Evolutionary conservation across 1,284 basidiomycete species (phyloP).

Genomic region (Porogramme epimiltina): DNA sequence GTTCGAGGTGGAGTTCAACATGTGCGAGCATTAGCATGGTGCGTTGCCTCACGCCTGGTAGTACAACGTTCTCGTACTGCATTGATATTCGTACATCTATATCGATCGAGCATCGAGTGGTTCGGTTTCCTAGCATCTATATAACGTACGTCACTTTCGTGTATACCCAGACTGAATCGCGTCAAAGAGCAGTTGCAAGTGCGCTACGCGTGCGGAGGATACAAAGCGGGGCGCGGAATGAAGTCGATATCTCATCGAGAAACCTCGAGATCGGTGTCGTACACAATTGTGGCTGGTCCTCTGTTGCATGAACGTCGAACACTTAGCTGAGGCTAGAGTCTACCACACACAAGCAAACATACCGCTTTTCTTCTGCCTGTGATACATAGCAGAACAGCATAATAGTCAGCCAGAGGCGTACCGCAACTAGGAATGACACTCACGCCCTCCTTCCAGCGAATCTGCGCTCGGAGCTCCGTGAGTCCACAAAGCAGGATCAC

Average conservation of each 20-base stretch:
- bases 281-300: slow-evolving; percentile 17
- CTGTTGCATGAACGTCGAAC: not conserved
- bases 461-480: slow-evolving; percentile 45
- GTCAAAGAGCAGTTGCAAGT: too few species aligned
- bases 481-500: slow-evolving; percentile 52
- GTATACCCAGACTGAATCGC: too few species aligned
- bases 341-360: not conserved
- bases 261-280: slow-evolving; percentile 15
- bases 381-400: slow-evolving; percentile 3
- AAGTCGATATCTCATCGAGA: not conserved
- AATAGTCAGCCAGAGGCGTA: not conserved
- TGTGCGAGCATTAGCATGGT: too few species aligned
- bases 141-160: too few species aligned
- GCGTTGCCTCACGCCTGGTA: too few species aligned
- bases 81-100: too few species aligned
- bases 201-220: too few species aligned
- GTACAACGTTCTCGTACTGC: too few species aligned
- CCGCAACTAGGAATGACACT: slow-evolving; percentile 3
- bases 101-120: too few species aligned
- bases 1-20: too few species aligned
- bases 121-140: too few species aligned
- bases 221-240: too few species aligned
- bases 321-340: not conserved
- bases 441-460: slow-evolving; percentile 47
- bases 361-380: slow-evolving; percentile 24